phyloP scores from a whole-genome alignment of 768 basidiomycete species.

The Lactifluus subvellereus region DNA sequence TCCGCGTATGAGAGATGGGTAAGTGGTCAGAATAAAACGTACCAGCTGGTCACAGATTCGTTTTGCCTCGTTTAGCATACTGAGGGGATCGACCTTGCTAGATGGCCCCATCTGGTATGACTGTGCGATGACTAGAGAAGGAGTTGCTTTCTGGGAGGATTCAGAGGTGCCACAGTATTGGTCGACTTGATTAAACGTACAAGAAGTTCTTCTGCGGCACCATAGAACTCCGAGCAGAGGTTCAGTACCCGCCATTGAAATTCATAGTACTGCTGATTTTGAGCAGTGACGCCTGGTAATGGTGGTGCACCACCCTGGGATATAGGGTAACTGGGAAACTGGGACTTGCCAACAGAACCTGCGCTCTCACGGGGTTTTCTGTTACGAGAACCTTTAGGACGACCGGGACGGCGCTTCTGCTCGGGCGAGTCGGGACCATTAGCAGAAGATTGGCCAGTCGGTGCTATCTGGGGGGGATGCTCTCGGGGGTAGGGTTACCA shows the following conservation, averaged over 20 bases:
- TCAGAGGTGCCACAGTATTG: constrained; percentile 12
- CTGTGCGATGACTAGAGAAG: constrained; percentile 70
- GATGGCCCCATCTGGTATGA: constrained; percentile 71
- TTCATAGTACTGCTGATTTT: constrained; percentile 77
- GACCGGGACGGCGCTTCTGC: constrained; percentile 68
- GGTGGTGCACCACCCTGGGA: constrained; percentile 28
- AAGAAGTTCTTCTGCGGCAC: constrained; percentile 77
- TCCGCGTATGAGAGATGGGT: constrained; percentile 13
- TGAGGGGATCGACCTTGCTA: constrained; percentile 65
- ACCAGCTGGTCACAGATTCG: constrained; percentile 73
- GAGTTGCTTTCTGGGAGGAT: constrained; percentile 43
- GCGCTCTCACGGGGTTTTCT: constrained; percentile 42
- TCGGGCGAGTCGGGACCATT: constrained; percentile 34
- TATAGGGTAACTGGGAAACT: constrained; percentile 25
- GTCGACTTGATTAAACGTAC: constrained; percentile 40
- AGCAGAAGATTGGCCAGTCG: constrained; percentile 22
- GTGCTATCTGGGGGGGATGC: constrained; percentile 4
- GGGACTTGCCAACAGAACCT: constrained; percentile 41
- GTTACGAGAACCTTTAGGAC: constrained; percentile 77
- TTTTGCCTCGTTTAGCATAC: constrained; percentile 72
- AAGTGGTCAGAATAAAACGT: constrained; percentile 26
- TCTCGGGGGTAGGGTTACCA: constrained; percentile 15
- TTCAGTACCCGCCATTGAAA: constrained; percentile 83
- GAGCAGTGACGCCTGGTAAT: constrained; percentile 44
- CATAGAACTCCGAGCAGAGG: constrained; percentile 80